Percentiles rank a stretch among this genome's conserved stretches.
These are phyloP conservation scores for Lecanicillium sp. DNA, from an alignment of 2,329 filamentous ascomycete species.

Conservation along the genomic window DNA sequence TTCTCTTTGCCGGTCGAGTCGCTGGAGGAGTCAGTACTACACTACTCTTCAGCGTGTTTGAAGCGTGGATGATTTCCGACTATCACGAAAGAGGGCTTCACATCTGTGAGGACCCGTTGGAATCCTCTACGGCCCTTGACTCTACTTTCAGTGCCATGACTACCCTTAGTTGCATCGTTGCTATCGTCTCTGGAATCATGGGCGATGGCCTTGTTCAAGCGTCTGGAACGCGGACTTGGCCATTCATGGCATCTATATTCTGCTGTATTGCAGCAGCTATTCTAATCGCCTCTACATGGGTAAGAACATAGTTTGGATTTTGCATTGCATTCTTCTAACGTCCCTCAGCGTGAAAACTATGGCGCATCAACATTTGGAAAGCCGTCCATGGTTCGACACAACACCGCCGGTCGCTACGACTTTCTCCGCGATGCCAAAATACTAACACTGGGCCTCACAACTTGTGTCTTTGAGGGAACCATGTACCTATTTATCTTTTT, in stretches of 20 bases:
- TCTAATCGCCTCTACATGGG: slow-evolving; percentile 28
- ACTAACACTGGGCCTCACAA: slow-evolving; percentile 40
- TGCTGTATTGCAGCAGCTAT: slow-evolving; percentile 32
- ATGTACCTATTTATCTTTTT: slow-evolving; percentile 58
- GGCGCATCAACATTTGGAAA: slow-evolving; percentile 8
- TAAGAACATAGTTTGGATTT: background rate
- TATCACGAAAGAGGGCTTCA: slow-evolving; percentile 39
- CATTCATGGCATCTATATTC: slow-evolving; percentile 38
- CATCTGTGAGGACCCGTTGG: slow-evolving; percentile 16
- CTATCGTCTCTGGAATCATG: slow-evolving; percentile 43
- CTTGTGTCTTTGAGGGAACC: slow-evolving; percentile 51
- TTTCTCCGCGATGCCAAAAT: slow-evolving; percentile 23
- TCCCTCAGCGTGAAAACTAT: slow-evolving; percentile 18
- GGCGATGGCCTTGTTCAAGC: slow-evolving; percentile 41
- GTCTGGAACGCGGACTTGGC: slow-evolving; percentile 40
- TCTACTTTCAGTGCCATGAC: slow-evolving; percentile 45
- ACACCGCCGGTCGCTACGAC: background rate
- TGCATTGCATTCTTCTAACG: background rate
- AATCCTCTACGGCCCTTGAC: slow-evolving; percentile 28
- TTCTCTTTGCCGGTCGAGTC: slow-evolving; percentile 46
- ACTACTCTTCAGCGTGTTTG: slow-evolving; percentile 49
- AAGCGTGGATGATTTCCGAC: slow-evolving; percentile 53
- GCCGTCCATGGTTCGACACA: too few relatives aligned
- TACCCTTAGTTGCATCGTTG: slow-evolving; percentile 45
- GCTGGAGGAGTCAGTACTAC: slow-evolving; percentile 48